These are phyloP conservation scores for Globisporangium sylvaticum DNA, from an alignment of 352 stramenopile species.

Conservation along the genomic window DNA sequence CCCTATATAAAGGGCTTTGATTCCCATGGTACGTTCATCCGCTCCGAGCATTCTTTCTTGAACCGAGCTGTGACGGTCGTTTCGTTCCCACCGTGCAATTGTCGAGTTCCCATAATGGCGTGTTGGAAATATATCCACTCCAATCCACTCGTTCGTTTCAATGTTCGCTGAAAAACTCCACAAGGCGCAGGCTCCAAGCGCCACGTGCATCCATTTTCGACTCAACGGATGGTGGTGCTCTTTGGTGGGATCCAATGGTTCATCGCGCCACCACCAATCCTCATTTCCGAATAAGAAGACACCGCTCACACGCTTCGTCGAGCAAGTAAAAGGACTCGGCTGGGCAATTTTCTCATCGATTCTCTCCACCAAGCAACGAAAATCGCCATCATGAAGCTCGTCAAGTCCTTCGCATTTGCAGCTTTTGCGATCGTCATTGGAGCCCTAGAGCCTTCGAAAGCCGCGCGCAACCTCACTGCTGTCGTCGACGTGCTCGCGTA, in stretches of 20 bases:
- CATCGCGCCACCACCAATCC: too few species aligned
- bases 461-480: constrained; percentile 32
- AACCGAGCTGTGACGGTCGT: not conserved
- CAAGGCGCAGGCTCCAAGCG: not conserved
- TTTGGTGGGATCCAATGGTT: too few species aligned
- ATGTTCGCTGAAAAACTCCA: not conserved
- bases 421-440: too few species aligned
- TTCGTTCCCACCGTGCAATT: not conserved
- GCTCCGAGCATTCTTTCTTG: not conserved
- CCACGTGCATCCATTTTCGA: not conserved
- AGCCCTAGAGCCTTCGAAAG: not conserved
- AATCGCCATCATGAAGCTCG: not conserved
- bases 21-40: not conserved
- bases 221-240: not conserved
- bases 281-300: not conserved
- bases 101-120: not conserved
- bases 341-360: too few species aligned
- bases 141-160: not conserved
- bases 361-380: not conserved
- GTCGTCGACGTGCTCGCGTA: constrained; percentile 68
- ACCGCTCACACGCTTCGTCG: too few species aligned
- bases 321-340: too few species aligned
- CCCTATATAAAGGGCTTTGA: not conserved
- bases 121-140: not conserved
- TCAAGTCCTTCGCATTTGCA: too few species aligned